These are phyloP conservation scores for Kuraishia piskuri DNA, from an alignment of 805 yeast species.

Conservation along the genomic window DNA sequence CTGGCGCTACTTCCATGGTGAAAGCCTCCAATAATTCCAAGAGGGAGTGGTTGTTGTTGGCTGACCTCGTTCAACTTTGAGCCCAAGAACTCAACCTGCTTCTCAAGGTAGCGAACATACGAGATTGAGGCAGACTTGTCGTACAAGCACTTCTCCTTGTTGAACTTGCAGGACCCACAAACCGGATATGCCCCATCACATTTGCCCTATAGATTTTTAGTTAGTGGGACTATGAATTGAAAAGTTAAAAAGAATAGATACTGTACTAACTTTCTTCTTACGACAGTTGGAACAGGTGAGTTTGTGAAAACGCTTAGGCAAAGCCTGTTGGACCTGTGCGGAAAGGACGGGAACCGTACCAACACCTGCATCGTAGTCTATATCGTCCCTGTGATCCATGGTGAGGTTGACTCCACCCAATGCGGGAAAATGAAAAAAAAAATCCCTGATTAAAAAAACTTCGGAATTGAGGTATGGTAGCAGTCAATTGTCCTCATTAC, in stretches of 20 bases:
- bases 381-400: neutral
- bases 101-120: slow-evolving; percentile 12
- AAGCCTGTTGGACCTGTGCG: neutral
- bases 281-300: slow-evolving; percentile 13
- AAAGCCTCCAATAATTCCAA: neutral
- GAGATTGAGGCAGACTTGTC: slow-evolving; percentile 15
- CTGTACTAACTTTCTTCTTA: slow-evolving; percentile 9
- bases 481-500: too few species aligned
- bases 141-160: slow-evolving; percentile 9
- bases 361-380: neutral
- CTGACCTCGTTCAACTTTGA: neutral
- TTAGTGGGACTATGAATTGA: neutral
- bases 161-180: slow-evolving; percentile 9
- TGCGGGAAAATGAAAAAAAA: neutral
- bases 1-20: neutral
- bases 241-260: neutral
- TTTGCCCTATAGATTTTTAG: slow-evolving; percentile 7
- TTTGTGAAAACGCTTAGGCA: slow-evolving; percentile 7
- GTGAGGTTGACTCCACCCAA: neutral
- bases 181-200: slow-evolving; percentile 12
- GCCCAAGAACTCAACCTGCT: slow-evolving; percentile 5
- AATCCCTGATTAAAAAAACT: neutral
- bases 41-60: neutral
- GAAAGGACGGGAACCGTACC: neutral
- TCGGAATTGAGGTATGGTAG: too few species aligned